Base-by-base conservation (phyloP, 1,284 basidiomycete species). In the Pholiota adiposa region DNA sequence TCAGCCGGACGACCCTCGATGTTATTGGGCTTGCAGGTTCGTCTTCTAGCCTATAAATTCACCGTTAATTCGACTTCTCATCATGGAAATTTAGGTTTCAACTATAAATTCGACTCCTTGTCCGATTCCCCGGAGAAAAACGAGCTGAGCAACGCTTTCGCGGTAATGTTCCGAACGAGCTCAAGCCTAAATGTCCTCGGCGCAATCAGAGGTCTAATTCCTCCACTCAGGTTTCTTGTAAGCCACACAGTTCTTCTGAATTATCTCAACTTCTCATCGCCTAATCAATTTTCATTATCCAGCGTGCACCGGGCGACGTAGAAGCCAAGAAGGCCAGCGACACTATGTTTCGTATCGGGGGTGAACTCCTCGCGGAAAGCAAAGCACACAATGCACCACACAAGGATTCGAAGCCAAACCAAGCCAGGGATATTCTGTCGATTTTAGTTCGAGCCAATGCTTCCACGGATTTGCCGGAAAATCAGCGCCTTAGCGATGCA, bases 21-120 rank as follows among this genome's bases (percentile, higher is more conserved):
- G 78, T 90, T 25, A 90, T 92, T 56, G 88, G 88, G 6, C 73
- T 84, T 12, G 85, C 89, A 27, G 88, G 88, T 81, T 58, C 7
- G 66, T 8, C 36, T 8, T 33, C 0, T 49, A 7, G 41, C 14
- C 9, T 18, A 9, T 57, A 25, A 34, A 31, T 8, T 27, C 7
- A 36, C 29, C 23, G 50, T 41, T 50, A 51, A 50, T 11, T 51
- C 12, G 21, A 14, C 12, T 21, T 16, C 6, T 16, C 3, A 40
- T 16, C 9, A 40, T 14, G 18, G 23, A 38, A 40, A 36, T 18
- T 3, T 33, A 84, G 83, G 88, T 0, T 92, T 92, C 69, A 82
- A 84, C 67, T 90, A 90, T 66, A 69, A 84, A 11, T 89, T 93
- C 68, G 72, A 87, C 38, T 73, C 84, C 0, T 70, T 87, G 19